These are phyloP conservation scores for Pontederia crassipes DNA, from an alignment of 176 grass and related monocot genomes.

Conservation along the genomic window DNA sequence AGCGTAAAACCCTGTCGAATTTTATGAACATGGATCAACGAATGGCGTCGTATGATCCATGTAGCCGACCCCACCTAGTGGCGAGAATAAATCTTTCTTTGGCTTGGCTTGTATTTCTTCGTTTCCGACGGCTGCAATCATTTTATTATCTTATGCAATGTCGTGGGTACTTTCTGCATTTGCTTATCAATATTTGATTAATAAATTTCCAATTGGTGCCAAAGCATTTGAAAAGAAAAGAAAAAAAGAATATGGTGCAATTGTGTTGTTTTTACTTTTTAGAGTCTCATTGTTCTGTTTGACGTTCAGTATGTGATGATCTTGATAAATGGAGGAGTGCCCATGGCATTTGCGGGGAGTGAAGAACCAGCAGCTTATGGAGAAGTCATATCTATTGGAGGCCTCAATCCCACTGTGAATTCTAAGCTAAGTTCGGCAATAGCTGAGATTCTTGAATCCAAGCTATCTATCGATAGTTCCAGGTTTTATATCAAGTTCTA, in stretches of 20 bases:
- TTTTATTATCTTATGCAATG: too few relatives aligned
- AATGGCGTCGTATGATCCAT: too few relatives aligned
- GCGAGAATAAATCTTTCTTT: not conserved
- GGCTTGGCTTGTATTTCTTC: too few relatives aligned
- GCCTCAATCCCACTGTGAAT: constrained; percentile 68
- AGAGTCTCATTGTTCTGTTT: not conserved
- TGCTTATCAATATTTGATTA: too few relatives aligned
- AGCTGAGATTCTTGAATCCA: constrained; percentile 73
- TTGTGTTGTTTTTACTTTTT: not conserved
- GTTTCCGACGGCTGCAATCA: too few relatives aligned
- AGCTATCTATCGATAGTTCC: constrained; percentile 50
- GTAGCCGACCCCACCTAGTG: too few relatives aligned
- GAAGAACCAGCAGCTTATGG: constrained; percentile 77
- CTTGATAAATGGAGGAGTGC: constrained; percentile 60
- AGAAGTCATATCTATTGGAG: constrained; percentile 77
- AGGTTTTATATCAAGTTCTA: constrained; percentile 94
- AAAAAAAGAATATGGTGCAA: too few relatives aligned
- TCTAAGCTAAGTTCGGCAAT: constrained; percentile 67
- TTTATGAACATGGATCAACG: too few relatives aligned
- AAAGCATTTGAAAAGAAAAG: too few relatives aligned
- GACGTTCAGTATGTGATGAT: constrained; percentile 73
- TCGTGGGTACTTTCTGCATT: too few relatives aligned
- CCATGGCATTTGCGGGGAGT: constrained; percentile 68
- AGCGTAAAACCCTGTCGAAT: too few relatives aligned
- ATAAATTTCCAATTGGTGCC: not conserved